Percentiles rank a stretch among this genome's conserved stretches.
These are phyloP conservation scores for Streptanthus diversifolius DNA, from an alignment of 345 rosid genomes.

Conservation along the genomic window DNA sequence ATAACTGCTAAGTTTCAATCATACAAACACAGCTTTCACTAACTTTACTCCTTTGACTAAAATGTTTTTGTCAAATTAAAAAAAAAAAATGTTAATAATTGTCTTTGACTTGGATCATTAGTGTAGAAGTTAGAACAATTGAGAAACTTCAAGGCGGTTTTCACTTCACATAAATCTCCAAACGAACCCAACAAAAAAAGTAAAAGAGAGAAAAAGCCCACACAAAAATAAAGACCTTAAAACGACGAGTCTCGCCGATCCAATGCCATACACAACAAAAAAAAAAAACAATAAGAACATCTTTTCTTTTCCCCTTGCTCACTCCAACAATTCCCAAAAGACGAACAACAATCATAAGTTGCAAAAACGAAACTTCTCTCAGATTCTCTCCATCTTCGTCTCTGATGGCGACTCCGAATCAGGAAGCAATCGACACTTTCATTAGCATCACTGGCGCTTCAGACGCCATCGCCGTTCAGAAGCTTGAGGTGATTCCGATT, in stretches of 20 bases:
- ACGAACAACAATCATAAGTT: neutral
- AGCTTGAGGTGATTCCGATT: conserved; percentile 54
- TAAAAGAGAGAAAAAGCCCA: neutral
- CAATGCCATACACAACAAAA: conserved; percentile 13
- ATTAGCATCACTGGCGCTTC: conserved; percentile 79
- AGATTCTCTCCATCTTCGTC: neutral
- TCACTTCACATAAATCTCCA: neutral
- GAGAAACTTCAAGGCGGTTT: conserved; percentile 14
- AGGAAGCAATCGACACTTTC: conserved; percentile 82
- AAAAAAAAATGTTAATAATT: too few species aligned
- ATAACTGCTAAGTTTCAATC: too few species aligned
- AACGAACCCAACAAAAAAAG: neutral
- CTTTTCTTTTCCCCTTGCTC: conserved; percentile 6
- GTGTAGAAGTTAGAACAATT: conserved; percentile 20
- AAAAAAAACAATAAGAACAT: neutral
- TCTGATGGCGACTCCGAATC: conserved; percentile 68
- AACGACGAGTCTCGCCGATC: conserved; percentile 29
- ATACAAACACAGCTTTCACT: too few species aligned
- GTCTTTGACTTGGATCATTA: neutral
- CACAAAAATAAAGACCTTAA: neutral
- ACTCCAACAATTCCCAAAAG: conserved; percentile 21
- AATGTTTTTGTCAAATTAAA: too few species aligned
- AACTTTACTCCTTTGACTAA: too few species aligned
- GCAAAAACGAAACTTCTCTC: conserved; percentile 9
- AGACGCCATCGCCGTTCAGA: conserved; percentile 61